Conservation (phyloP, 164 flowering plant genomes). For the Malania oleifera region DNA sequence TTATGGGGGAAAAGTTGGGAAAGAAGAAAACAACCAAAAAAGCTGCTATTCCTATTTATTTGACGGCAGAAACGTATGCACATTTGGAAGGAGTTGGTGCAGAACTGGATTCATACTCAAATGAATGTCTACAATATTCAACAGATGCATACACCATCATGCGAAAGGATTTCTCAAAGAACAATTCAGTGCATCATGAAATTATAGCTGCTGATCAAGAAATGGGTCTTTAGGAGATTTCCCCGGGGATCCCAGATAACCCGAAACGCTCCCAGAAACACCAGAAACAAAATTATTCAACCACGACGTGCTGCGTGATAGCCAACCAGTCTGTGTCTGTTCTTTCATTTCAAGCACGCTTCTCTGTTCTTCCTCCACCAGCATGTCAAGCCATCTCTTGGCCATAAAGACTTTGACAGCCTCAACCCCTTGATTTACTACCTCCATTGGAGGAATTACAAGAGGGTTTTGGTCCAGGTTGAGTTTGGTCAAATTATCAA, state of each 20-base stretch:
- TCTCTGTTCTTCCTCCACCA: conserved; percentile 63
- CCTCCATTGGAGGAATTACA: conserved; percentile 60
- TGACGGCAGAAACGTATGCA: not conserved
- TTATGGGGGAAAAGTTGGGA: not conserved
- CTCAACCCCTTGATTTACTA: conserved; percentile 68
- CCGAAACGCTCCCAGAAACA: conserved; percentile 40
- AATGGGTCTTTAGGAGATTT: conserved; percentile 48
- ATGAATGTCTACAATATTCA: too few relatives aligned
- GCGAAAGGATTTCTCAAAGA: not conserved
- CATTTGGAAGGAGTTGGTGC: not conserved
- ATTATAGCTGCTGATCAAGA: conserved; percentile 71
- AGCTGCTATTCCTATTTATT: not conserved
- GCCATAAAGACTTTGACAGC: conserved; percentile 79
- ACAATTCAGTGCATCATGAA: not conserved
- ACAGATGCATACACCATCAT: not conserved
- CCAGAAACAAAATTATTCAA: conserved; percentile 40
- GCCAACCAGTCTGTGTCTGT: conserved; percentile 48
- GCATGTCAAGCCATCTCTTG: conserved; percentile 68
- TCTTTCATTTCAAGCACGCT: conserved; percentile 33
- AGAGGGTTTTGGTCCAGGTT: conserved; percentile 89
- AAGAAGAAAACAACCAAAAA: not conserved
- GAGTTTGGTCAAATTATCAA: conserved; percentile 65
- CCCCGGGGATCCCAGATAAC: conserved; percentile 33
- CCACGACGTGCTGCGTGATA: conserved; percentile 79
- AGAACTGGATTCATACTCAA: too few relatives aligned